Percentiles rank a stretch among this genome's conserved stretches.
These are phyloP conservation scores for Tetrahymena borealis DNA, from an alignment of 73 alveolate species.

Conservation along the genomic window DNA sequence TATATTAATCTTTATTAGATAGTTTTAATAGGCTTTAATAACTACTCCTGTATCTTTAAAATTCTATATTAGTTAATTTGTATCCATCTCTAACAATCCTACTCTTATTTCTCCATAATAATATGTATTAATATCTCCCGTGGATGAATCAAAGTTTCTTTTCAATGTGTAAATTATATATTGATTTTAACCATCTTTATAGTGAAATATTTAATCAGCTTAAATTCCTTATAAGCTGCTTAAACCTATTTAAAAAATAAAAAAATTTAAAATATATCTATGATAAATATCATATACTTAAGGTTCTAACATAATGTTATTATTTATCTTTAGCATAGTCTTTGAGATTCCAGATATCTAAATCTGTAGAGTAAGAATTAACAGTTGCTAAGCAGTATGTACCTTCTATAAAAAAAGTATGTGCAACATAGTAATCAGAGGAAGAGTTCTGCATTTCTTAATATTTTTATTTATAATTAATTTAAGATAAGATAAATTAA, in stretches of 20 bases:
- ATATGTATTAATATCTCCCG: not conserved
- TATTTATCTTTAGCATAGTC: not conserved
- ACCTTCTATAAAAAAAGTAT: not conserved
- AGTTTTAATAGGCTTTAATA: not conserved
- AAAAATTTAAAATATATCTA: too few relatives aligned
- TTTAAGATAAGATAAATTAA: too few relatives aligned
- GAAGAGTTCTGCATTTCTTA: too few relatives aligned
- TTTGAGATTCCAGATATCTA: not conserved
- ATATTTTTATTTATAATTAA: too few relatives aligned
- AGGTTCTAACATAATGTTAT: not conserved
- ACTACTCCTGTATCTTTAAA: not conserved
- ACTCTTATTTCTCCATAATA: not conserved
- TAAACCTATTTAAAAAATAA: not conserved
- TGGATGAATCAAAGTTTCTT: not conserved
- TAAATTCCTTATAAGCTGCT: not conserved
- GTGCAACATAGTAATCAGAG: not conserved
- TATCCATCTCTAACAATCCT: not conserved
- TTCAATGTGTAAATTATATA: not conserved
- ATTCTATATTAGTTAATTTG: not conserved
- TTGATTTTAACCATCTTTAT: not conserved
- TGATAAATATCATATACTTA: not conserved
- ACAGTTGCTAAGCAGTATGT: not conserved
- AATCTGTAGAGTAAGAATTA: not conserved
- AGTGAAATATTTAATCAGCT: not conserved
- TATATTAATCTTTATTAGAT: not conserved